These are phyloP conservation scores for Rhizophora mangle DNA, from an alignment of 345 rosid species.

Conservation along the genomic window DNA sequence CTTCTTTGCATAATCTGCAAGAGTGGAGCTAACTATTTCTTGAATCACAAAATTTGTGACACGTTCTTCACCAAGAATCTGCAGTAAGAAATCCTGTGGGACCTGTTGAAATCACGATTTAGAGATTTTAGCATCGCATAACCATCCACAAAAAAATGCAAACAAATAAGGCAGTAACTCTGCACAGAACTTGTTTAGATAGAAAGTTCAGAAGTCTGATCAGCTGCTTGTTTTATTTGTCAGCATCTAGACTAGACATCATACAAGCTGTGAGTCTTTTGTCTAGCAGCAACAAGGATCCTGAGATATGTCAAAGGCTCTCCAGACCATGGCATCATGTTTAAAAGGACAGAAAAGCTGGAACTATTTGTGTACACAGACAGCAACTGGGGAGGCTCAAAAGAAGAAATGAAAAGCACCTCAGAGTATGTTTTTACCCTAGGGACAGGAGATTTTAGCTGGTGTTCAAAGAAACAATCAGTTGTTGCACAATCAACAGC, in stretches of 20 bases:
- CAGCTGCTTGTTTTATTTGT: too few species aligned
- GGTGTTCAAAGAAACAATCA: too few species aligned
- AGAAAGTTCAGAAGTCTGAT: background rate
- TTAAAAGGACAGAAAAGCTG: too few species aligned
- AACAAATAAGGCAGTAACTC: background rate
- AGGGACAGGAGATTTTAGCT: background rate
- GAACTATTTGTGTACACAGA: too few species aligned
- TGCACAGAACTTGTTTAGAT: background rate
- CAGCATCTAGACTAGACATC: background rate
- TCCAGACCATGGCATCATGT: background rate
- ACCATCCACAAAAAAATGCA: slow-evolving; percentile 1
- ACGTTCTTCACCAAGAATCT: slow-evolving; percentile 49
- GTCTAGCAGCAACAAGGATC: too few species aligned
- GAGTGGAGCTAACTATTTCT: slow-evolving; percentile 59
- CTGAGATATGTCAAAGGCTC: background rate
- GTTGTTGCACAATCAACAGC: background rate
- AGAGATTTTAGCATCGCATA: background rate
- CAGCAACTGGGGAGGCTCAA: too few species aligned
- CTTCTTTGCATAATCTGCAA: slow-evolving; percentile 56
- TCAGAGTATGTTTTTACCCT: too few species aligned
- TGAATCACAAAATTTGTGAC: slow-evolving; percentile 59
- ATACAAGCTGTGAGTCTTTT: background rate
- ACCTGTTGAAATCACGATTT: slow-evolving; percentile 32
- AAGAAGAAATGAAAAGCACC: background rate
- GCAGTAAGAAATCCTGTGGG: slow-evolving; percentile 49